These are phyloP conservation scores for Immersiella caudata DNA, from an alignment of 495 filamentous ascomycete species.

Conservation along the genomic window DNA sequence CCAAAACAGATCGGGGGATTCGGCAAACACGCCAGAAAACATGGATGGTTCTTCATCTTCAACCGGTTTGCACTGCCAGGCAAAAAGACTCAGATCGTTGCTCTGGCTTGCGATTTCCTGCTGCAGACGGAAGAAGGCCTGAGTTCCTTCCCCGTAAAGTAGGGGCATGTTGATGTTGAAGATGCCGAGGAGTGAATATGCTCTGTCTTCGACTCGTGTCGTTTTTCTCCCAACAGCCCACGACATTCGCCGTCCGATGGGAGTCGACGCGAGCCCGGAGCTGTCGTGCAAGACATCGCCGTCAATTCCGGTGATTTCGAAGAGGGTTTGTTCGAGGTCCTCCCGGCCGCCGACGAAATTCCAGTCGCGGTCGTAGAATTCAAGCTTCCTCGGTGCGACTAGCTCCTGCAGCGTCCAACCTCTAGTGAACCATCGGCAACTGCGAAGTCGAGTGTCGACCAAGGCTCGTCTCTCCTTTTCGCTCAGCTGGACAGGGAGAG, in stretches of 20 bases:
- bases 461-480: neutral
- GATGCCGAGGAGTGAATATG: constrained; percentile 20
- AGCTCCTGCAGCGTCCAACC: constrained; percentile 10
- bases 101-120: neutral
- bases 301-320: neutral
- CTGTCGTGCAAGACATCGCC: neutral
- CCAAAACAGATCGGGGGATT: neutral
- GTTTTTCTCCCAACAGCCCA: constrained; percentile 20
- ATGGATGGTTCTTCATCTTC: neutral
- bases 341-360: neutral
- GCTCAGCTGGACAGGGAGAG: neutral
- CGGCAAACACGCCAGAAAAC: neutral
- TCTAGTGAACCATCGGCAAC: neutral
- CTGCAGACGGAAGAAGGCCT: neutral
- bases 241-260: neutral
- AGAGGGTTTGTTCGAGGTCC: neutral
- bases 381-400: neutral
- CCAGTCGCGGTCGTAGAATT: neutral
- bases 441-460: neutral
- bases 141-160: constrained; percentile 7
- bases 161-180: constrained; percentile 20
- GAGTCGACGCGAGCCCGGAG: neutral
- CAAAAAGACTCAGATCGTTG: constrained; percentile 2
- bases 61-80: neutral
- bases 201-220: constrained; percentile 18